A percentile compares a stretch with the other conserved stretches of the same genome.
Evolutionary conservation across 2,329 filamentous ascomycete species (phyloP).

Genomic region (Aspergillus sp.): DNA sequence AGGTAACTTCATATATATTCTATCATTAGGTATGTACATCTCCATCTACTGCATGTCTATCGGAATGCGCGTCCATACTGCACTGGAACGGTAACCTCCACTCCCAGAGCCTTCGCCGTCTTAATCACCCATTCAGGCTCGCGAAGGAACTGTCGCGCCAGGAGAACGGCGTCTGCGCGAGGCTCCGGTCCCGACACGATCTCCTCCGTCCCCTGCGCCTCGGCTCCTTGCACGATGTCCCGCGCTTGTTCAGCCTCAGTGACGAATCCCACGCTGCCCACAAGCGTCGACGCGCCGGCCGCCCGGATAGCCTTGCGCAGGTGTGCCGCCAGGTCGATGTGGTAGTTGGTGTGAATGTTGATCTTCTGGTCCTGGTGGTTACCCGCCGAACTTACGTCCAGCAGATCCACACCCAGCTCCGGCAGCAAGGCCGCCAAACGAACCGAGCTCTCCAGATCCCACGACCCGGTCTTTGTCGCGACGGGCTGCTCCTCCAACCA

Average conservation of each 20-base stretch:
- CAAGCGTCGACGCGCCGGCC: slow-evolving; percentile 42
- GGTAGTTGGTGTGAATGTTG: slow-evolving; percentile 49
- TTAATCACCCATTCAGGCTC: slow-evolving; percentile 57
- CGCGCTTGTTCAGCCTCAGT: slow-evolving; percentile 53
- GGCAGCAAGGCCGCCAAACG: slow-evolving; percentile 43
- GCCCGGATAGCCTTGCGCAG: slow-evolving; percentile 43
- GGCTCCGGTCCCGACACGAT: slow-evolving; percentile 29
- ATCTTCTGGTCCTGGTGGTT: slow-evolving; percentile 48
- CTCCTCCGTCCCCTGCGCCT: slow-evolving; percentile 25
- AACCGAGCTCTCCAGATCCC: slow-evolving; percentile 42
- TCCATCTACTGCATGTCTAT: background rate
- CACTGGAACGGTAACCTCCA: slow-evolving; percentile 49
- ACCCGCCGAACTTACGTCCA: slow-evolving; percentile 48
- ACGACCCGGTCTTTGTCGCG: slow-evolving; percentile 29
- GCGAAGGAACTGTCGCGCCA: slow-evolving; percentile 55
- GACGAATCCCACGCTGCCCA: slow-evolving; percentile 56
- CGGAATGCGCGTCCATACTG: slow-evolving; percentile 43
- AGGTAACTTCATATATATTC: too few species aligned
- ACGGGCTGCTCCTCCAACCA: slow-evolving; percentile 59
- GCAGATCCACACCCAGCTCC: slow-evolving; percentile 42
- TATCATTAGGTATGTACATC: too few species aligned
- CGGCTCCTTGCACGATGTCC: slow-evolving; percentile 44
- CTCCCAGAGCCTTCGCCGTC: slow-evolving; percentile 50
- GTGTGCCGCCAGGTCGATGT: slow-evolving; percentile 48
- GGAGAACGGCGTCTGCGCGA: slow-evolving; percentile 50